Base-by-base conservation (phyloP, 352 stramenopile genomes). In the Ophiocytium majus region DNA sequence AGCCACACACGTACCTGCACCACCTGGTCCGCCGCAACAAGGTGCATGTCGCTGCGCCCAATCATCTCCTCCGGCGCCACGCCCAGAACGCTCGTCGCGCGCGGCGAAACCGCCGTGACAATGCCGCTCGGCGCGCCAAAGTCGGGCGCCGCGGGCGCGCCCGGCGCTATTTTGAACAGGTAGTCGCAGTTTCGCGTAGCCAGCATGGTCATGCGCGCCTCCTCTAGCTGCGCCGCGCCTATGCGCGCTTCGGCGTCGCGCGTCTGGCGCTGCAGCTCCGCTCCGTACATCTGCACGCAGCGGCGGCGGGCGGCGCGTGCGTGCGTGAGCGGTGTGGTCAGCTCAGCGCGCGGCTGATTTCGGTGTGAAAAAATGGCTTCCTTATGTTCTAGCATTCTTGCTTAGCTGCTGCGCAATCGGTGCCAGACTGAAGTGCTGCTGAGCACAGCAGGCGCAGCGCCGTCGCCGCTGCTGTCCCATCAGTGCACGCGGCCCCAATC, bases 161-260 rank as follows among this genome's bases (percentile, higher is more conserved):
- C 64, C 31, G 64, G 64, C 5, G 5, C 17, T 5, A 76, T 34
- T 17, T 76, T 34, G 34, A 76, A 76, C 5, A 76, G 64, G 64
- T 76, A 76, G 64, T 76, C 64, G 64, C 64, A 76, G 64, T 37
- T 76, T 5, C 64, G 31, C 31, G 31, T 76, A 17, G 64, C 64
- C 5, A 76, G 64, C 64, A 76, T 37, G 31, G 34, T 34, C 64
- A 76, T 34, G 31, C 64, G 64, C 31, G 64, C 64, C 17, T 76
- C 64, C 17, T 76, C 64, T 10, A 37, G 31, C 64, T 76, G 64
- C 17, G 64, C 64, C 31, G 64, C 64, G 5, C 64, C 31, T 10
- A 37, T 34, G 34, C 64, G 64, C 64, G 64, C 64, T 17, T 76
- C 64, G 5, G 64, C 64, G 5, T 76, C 64, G 5, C 64, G 64